Conservation (phyloP, 164 flowering plant species). For the Malania oleifera region DNA sequence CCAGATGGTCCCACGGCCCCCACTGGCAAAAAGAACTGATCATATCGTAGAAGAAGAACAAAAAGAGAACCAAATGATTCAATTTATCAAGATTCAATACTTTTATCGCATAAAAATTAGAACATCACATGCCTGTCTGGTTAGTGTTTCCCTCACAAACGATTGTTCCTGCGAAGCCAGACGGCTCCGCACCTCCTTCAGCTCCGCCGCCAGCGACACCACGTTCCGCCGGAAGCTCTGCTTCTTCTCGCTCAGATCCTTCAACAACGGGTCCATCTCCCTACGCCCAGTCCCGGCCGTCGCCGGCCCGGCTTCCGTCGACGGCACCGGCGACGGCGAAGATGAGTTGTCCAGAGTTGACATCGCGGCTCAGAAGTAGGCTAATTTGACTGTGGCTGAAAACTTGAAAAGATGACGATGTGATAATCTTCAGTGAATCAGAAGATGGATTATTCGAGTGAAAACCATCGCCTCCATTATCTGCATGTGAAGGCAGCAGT, state of each 20-base stretch:
- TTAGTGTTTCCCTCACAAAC: constrained; percentile 56
- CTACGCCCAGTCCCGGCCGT: constrained; percentile 12
- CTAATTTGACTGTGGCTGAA: not conserved
- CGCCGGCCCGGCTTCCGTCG: constrained; percentile 23
- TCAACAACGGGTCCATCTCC: constrained; percentile 70
- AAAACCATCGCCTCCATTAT: constrained; percentile 6
- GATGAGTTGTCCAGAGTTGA: constrained; percentile 18
- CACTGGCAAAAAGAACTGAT: constrained; percentile 12
- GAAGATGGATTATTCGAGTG: constrained; percentile 2
- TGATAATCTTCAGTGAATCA: too few relatives aligned
- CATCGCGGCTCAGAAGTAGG: constrained; percentile 7
- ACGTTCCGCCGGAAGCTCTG: constrained; percentile 70
- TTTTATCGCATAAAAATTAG: not conserved
- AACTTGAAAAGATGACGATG: not conserved
- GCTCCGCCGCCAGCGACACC: constrained; percentile 77
- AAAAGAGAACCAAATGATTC: constrained; percentile 12
- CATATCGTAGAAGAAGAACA: constrained; percentile 7
- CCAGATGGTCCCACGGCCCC: constrained; percentile 15
- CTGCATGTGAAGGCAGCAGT: constrained; percentile 22
- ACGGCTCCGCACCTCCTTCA: constrained; percentile 79
- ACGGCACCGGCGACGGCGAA: not conserved
- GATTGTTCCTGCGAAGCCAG: constrained; percentile 62
- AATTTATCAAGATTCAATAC: not conserved
- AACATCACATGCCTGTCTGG: constrained; percentile 57
- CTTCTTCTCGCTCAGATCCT: constrained; percentile 82